Evolutionary conservation across 2,329 filamentous ascomycete species (phyloP).

Genomic region (Ascochyta lentis): DNA sequence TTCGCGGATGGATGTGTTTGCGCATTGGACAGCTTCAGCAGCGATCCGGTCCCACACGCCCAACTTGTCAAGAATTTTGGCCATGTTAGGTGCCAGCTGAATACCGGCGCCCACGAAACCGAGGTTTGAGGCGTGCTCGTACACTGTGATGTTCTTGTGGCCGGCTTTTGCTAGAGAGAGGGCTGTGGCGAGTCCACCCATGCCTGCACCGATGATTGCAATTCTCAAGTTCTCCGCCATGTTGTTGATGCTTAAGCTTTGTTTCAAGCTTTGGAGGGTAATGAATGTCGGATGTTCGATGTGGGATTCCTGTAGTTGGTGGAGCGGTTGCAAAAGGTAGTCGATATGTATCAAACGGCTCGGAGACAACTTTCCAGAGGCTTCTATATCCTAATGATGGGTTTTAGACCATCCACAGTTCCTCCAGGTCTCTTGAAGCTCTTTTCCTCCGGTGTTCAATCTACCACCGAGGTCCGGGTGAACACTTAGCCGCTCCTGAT

Average conservation of each 20-base stretch:
- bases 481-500: conserved; percentile 19
- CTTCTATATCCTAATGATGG: not conserved
- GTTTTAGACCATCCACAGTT: not conserved
- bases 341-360: not conserved
- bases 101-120: conserved; percentile 87
- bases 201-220: conserved; percentile 62
- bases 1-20: conserved; percentile 75
- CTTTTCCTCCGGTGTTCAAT: conserved; percentile 14
- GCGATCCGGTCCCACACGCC: conserved; percentile 76
- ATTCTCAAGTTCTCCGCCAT: conserved; percentile 43
- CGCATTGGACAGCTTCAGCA: conserved; percentile 72
- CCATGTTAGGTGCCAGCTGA: conserved; percentile 83
- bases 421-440: conserved; percentile 1
- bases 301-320: not conserved
- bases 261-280: not conserved
- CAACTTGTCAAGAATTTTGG: conserved; percentile 73
- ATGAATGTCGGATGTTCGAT: not conserved
- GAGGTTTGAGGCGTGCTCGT: conserved; percentile 73
- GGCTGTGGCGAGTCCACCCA: conserved; percentile 77
- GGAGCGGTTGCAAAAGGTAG: not conserved
- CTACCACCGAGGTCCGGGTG: conserved; percentile 17
- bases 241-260: conserved; percentile 1
- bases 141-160: conserved; percentile 76
- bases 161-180: conserved; percentile 78
- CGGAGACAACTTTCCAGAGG: not conserved